These are phyloP conservation scores for Pythium aristosporum DNA, from an alignment of 352 stramenopile species.

Conservation along the genomic window DNA sequence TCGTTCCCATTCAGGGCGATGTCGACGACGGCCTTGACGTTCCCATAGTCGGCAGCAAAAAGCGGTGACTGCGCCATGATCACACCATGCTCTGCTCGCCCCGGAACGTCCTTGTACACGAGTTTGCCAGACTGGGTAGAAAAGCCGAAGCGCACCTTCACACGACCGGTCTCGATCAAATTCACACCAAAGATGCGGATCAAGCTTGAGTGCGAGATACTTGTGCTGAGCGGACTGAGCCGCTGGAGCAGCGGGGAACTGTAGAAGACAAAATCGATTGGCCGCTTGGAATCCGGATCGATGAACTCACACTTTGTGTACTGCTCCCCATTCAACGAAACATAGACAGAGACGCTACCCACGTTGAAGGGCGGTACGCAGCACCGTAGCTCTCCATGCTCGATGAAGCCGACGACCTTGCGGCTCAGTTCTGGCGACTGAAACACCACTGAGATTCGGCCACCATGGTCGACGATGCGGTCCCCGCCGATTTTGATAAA, in stretches of 20 bases:
- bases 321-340: slow-evolving; percentile 77
- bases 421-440: slow-evolving; percentile 47
- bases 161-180: slow-evolving; percentile 72
- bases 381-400: slow-evolving; percentile 63
- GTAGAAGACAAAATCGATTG: slow-evolving; percentile 76
- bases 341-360: slow-evolving; percentile 49
- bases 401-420: slow-evolving; percentile 64
- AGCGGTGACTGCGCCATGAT: slow-evolving; percentile 48
- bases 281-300: slow-evolving; percentile 41
- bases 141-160: slow-evolving; percentile 66
- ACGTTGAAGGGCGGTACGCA: slow-evolving; percentile 64
- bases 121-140: slow-evolving; percentile 33
- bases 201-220: slow-evolving; percentile 45
- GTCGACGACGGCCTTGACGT: slow-evolving; percentile 49
- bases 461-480: slow-evolving; percentile 67
- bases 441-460: slow-evolving; percentile 59
- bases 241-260: slow-evolving; percentile 48
- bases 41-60: slow-evolving; percentile 47
- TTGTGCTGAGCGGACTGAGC: slow-evolving; percentile 60
- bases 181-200: slow-evolving; percentile 60
- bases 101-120: slow-evolving; percentile 33
- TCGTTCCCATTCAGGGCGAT: slow-evolving; percentile 68
- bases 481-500: slow-evolving; percentile 59
- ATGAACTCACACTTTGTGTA: slow-evolving; percentile 68
- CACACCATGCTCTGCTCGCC: slow-evolving; percentile 44